Base-by-base conservation (phyloP, 176 grass and related monocot genomes). In the Canna indica region DNA sequence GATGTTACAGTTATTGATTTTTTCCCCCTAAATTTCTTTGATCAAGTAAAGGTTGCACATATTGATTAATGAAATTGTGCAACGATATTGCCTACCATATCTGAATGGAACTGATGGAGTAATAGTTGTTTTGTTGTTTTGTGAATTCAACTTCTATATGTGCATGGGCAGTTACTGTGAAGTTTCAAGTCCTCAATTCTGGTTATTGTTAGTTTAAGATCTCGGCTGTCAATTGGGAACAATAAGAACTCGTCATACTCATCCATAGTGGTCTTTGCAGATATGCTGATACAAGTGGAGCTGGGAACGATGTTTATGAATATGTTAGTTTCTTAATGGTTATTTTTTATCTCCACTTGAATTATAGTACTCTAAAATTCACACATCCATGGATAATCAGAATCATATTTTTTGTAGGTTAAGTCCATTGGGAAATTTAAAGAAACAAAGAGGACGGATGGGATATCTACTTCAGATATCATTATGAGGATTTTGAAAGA, bases 401-500 rank as follows among this genome's bases (percentile, higher is more conserved):
- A 45, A 76, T 54, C 45, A 47, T 63, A 42, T 58, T 47, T 75
- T 35, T 8, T 75, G 4, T 30, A 93, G 94, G 86, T 99, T 50
- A 99, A 99, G 35, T 89, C 88, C 45, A 84, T 93, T 18, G 94
- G 95, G 56, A 99, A 93, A 76, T 99, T 99, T 85, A 99, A 86
- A 76, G 95, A 99, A 80, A 99, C 95, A 57, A 99, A 90, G 72
- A 70, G 90, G 20, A 99, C 90, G 30, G 82, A 94, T 0, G 95
- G 95, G 0, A 82, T 99, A 76, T 99, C 95, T 34, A 99, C 95
- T 75, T 99, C 95, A 25, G 90, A 99, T 59, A 80, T 99, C 52
- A 99, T 99, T 84, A 99, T 99, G 95, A 87, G 95, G 75, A 99
- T 99, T 56, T 74, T 94, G 36, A 99, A 99, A 57, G 95, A 99